Conservation (phyloP, 805 yeast species). For the Barnettozyma californica region DNA sequence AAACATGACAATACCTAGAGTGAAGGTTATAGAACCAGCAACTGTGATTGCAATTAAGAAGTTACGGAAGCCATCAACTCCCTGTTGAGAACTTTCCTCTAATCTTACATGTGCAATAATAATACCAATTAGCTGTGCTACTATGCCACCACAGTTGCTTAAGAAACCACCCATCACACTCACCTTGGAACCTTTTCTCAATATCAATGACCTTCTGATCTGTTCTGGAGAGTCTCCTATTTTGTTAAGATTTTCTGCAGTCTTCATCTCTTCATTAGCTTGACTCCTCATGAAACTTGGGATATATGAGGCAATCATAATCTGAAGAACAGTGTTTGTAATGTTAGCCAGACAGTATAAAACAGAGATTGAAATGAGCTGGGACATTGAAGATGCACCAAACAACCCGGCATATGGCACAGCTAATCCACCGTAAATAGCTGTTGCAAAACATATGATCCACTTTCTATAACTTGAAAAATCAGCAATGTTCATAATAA, state of each 20-base stretch:
- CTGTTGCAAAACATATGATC: constrained; percentile 29
- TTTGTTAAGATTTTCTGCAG: neutral
- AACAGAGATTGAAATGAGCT: constrained; percentile 26
- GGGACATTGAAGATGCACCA: constrained; percentile 14
- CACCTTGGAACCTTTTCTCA: constrained; percentile 31
- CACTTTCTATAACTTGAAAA: constrained; percentile 33
- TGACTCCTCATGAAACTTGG: constrained; percentile 36
- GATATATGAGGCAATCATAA: constrained; percentile 35
- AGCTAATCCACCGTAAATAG: constrained; percentile 30
- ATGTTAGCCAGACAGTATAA: constrained; percentile 30
- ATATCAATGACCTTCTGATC: constrained; percentile 21
- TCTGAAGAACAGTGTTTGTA: constrained; percentile 30
- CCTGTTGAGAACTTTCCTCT: constrained; percentile 16
- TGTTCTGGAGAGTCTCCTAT: constrained; percentile 19
- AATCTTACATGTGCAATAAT: constrained; percentile 31
- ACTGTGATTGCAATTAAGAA: constrained; percentile 35
- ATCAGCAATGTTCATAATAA: constrained; percentile 37
- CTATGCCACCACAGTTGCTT: constrained; percentile 35
- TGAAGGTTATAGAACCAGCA: constrained; percentile 33
- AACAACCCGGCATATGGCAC: constrained; percentile 33
- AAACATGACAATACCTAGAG: constrained; percentile 24
- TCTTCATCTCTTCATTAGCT: constrained; percentile 13
- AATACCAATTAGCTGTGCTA: constrained; percentile 34
- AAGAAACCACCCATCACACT: constrained; percentile 34
- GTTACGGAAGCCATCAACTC: constrained; percentile 28